Conservation (phyloP, 148 eudicot genomes). For the Heliamphora exappendiculata region DNA sequence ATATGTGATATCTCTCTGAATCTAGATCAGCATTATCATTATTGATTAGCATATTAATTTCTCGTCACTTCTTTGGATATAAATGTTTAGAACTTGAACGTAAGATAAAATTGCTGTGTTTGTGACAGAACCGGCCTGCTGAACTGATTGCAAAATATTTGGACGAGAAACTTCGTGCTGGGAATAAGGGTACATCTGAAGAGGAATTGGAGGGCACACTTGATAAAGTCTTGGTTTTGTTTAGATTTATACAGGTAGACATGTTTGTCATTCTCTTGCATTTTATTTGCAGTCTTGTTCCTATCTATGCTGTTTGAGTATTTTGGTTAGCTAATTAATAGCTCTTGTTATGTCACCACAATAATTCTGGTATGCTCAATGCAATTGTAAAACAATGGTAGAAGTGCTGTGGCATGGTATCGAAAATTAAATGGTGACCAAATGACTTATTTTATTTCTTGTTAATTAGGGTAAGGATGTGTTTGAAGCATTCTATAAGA, state of each 20-base stretch:
- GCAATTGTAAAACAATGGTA: neutral
- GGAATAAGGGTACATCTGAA: conserved; percentile 96
- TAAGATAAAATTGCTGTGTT: conserved; percentile 13
- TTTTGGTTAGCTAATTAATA: neutral
- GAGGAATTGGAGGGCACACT: conserved; percentile 96
- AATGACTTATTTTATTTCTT: conserved; percentile 1
- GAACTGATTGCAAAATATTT: conserved; percentile 92
- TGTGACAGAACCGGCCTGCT: conserved; percentile 82
- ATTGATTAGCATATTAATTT: neutral
- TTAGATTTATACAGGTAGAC: conserved; percentile 86
- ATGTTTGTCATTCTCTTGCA: neutral
- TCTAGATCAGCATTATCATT: neutral
- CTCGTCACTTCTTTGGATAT: conserved; percentile 8
- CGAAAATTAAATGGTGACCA: neutral
- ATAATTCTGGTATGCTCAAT: neutral
- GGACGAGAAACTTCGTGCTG: conserved; percentile 98
- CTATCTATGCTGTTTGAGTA: neutral
- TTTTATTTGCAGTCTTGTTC: neutral
- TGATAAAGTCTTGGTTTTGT: conserved; percentile 87
- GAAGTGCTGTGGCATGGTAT: neutral
- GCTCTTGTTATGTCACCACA: neutral
- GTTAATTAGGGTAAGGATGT: conserved; percentile 87
- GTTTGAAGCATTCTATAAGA: conserved; percentile 96
- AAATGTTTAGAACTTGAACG: neutral
- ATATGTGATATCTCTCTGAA: neutral